Conservation (phyloP, 2,329 filamentous ascomycete genomes). For the Colletotrichum destructivum region DNA sequence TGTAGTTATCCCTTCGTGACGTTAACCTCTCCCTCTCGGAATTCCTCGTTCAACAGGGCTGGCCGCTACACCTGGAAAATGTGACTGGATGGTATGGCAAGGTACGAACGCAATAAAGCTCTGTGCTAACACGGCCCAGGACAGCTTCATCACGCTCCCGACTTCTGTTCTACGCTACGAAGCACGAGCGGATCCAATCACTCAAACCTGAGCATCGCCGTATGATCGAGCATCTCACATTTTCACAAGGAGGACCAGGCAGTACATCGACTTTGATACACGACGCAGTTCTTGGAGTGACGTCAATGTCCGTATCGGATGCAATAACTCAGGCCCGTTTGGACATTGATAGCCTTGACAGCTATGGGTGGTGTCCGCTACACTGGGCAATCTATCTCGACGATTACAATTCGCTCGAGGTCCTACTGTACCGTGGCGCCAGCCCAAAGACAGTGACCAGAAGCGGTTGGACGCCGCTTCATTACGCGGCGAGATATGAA, state of each 20-base stretch:
- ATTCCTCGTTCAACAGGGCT: conserved; percentile 23
- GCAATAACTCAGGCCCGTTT: conserved; percentile 16
- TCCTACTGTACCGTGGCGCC: conserved; percentile 11
- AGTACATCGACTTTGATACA: conserved; percentile 22
- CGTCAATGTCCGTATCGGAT: not conserved
- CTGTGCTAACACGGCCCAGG: not conserved
- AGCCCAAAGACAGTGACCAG: conserved; percentile 2
- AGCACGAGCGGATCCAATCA: conserved; percentile 9
- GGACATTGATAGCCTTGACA: conserved; percentile 18
- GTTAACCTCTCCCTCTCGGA: conserved; percentile 3
- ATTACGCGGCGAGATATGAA: conserved; percentile 20
- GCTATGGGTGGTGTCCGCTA: conserved; percentile 19
- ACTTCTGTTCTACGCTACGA: conserved; percentile 16
- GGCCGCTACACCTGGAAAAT: conserved; percentile 7
- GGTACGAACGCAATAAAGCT: too few species aligned
- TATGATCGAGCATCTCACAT: conserved; percentile 14
- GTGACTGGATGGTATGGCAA: conserved; percentile 13
- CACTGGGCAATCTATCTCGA: conserved; percentile 22
- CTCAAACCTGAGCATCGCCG: conserved; percentile 15
- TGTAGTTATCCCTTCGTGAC: conserved; percentile 12
- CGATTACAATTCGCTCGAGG: conserved; percentile 10
- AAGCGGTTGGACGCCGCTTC: conserved; percentile 21
- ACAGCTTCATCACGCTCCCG: conserved; percentile 12
- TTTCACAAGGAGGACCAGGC: not conserved
- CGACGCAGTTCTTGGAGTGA: conserved; percentile 7